phyloP scores from a whole-genome alignment of 176 grass and related monocot genomes.

The Microstegium vimineum region DNA sequence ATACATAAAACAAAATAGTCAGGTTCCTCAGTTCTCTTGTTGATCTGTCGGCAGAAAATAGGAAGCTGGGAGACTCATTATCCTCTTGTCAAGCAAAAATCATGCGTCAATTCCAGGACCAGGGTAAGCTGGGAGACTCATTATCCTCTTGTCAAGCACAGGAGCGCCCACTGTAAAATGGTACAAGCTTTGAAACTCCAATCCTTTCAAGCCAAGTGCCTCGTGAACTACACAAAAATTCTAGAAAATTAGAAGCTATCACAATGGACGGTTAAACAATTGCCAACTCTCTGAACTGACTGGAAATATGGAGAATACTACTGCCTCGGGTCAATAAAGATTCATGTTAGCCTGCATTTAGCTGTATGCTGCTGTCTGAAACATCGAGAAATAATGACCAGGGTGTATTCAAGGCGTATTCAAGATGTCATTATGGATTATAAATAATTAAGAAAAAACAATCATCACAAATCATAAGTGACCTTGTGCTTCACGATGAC shows the following conservation, averaged over 20 bases:
- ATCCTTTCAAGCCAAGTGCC: constrained; percentile 67
- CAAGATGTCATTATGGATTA: not conserved
- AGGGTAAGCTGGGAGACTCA: constrained; percentile 86
- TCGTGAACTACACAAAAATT: constrained; percentile 69
- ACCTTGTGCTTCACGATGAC: not conserved
- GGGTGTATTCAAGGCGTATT: not conserved
- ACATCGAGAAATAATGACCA: not conserved
- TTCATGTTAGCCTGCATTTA: not conserved
- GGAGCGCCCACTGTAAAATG: constrained; percentile 82
- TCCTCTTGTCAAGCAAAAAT: constrained; percentile 57
- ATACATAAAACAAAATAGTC: not conserved
- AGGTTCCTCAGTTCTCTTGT: not conserved
- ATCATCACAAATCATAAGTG: not conserved
- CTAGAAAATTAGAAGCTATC: constrained; percentile 5
- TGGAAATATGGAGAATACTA: not conserved
- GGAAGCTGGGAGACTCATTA: constrained; percentile 87
- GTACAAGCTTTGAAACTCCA: constrained; percentile 89
- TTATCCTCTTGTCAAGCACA: constrained; percentile 73
- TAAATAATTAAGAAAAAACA: not conserved
- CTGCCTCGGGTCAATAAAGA: not conserved
- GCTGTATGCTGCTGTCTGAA: not conserved
- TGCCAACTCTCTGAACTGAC: not conserved
- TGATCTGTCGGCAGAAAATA: not conserved
- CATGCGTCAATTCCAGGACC: constrained; percentile 73
- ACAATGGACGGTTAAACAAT: not conserved